Conservation (phyloP, 2,329 filamentous ascomycete genomes). For the Colletotrichum salicis region DNA sequence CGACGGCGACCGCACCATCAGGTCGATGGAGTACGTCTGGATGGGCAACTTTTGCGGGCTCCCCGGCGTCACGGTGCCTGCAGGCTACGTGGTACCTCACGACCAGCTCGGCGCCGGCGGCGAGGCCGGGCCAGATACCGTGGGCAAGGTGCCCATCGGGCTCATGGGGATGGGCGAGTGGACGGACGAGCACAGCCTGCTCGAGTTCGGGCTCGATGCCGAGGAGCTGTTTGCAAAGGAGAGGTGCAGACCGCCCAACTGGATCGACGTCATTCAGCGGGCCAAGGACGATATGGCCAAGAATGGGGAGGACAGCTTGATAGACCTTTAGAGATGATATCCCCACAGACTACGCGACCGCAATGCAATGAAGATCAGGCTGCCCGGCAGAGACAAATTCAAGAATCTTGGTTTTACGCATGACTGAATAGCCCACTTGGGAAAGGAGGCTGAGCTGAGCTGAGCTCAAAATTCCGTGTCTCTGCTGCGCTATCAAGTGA, state of each 20-base stretch:
- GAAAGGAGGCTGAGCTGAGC: neutral
- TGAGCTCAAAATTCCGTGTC: neutral
- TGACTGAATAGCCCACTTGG: neutral
- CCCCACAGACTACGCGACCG: neutral
- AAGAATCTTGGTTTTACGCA: neutral
- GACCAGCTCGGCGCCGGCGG: slow-evolving; percentile 43
- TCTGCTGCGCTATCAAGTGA: neutral
- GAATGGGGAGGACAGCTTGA: slow-evolving; percentile 28
- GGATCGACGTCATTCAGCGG: slow-evolving; percentile 57
- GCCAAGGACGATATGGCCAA: slow-evolving; percentile 41
- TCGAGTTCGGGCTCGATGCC: slow-evolving; percentile 60
- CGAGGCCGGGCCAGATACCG: slow-evolving; percentile 45
- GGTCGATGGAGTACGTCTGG: slow-evolving; percentile 62
- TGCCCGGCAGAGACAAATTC: neutral
- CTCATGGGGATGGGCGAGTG: slow-evolving; percentile 67
- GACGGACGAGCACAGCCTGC: slow-evolving; percentile 60
- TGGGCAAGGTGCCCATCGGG: slow-evolving; percentile 60
- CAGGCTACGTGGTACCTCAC: slow-evolving; percentile 55
- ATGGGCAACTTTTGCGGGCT: slow-evolving; percentile 62
- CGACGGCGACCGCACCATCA: slow-evolving; percentile 58
- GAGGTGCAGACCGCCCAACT: slow-evolving; percentile 49
- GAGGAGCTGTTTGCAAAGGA: slow-evolving; percentile 52
- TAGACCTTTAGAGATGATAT: slow-evolving; percentile 30
- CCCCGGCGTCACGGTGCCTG: slow-evolving; percentile 57
- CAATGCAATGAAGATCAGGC: neutral